A percentile compares a stretch with the other conserved stretches of the same genome.
Evolutionary conservation across 2,329 filamentous ascomycete genomes (phyloP).

Genomic region (Neonectria neomacrospora): DNA sequence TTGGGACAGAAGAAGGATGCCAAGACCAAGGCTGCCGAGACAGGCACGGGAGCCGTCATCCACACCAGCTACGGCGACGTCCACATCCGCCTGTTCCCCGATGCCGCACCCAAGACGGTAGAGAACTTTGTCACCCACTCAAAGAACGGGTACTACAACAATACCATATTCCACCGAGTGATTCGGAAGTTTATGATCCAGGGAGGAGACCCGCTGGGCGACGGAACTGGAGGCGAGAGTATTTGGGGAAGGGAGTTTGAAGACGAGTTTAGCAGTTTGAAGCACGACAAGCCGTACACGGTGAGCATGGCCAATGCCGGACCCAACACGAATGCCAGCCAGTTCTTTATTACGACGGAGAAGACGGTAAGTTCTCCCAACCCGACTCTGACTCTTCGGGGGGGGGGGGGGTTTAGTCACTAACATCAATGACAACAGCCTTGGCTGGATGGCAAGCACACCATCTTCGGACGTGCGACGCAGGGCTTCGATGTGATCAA

Average conservation of each 20-base stretch:
- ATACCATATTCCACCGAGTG: conserved; percentile 95
- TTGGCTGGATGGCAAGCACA: conserved; percentile 97
- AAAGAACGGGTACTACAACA: conserved; percentile 93
- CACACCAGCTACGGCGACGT: conserved; percentile 97
- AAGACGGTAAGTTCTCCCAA: conserved; percentile 74
- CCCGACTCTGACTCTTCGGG: not conserved
- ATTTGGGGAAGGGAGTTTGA: conserved; percentile 96
- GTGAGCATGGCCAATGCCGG: conserved; percentile 98
- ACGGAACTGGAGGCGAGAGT: conserved; percentile 86
- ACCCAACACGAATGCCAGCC: conserved; percentile 92
- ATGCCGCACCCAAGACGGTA: conserved; percentile 91
- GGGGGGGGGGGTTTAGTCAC: conserved; percentile 14
- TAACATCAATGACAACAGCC: conserved; percentile 64
- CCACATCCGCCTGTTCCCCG: conserved; percentile 90
- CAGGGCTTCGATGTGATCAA: conserved; percentile 95
- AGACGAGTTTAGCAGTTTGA: conserved; percentile 91
- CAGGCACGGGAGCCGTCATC: conserved; percentile 81
- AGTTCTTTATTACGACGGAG: conserved; percentile 99
- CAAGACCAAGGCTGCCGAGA: conserved; percentile 70
- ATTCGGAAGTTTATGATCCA: conserved; percentile 99
- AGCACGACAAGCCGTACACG: conserved; percentile 96
- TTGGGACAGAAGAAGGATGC: conserved; percentile 67
- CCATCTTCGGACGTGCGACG: conserved; percentile 91
- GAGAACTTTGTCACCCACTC: conserved; percentile 98
- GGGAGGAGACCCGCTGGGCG: conserved; percentile 92